phyloP scores from a whole-genome alignment of 2,329 filamentous ascomycete genomes.

The Hymenoscyphus fructigenus region DNA sequence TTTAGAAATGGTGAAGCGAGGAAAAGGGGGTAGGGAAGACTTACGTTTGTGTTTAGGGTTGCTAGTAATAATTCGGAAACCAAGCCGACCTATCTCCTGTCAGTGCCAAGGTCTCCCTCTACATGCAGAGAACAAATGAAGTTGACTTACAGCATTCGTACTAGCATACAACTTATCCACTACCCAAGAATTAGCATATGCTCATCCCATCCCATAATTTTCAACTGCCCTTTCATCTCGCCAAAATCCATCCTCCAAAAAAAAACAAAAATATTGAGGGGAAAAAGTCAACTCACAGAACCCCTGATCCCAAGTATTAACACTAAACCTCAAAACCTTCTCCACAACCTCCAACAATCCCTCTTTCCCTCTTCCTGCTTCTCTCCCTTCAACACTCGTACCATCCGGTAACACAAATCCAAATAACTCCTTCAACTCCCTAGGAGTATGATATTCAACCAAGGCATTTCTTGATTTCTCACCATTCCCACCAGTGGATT shows the following conservation, averaged over 20 bases:
- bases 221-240: too few relatives aligned
- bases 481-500: slow-evolving; percentile 47
- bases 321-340: slow-evolving; percentile 76
- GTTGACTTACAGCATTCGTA: slow-evolving; percentile 68
- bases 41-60: slow-evolving; percentile 84
- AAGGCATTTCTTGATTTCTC: slow-evolving; percentile 54
- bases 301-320: slow-evolving; percentile 98
- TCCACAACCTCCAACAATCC: slow-evolving; percentile 72
- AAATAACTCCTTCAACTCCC: slow-evolving; percentile 54
- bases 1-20: neutral
- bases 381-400: slow-evolving; percentile 55
- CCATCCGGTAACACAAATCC: neutral
- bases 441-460: slow-evolving; percentile 61
- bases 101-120: slow-evolving; percentile 6
- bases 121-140: neutral
- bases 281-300: slow-evolving; percentile 51
- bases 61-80: slow-evolving; percentile 82
- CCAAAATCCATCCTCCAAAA: neutral
- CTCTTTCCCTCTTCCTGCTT: slow-evolving; percentile 61
- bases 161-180: slow-evolving; percentile 92
- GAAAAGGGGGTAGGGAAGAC: slow-evolving; percentile 25
- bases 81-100: slow-evolving; percentile 63
- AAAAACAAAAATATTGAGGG: neutral
- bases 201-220: too few relatives aligned
- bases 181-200: neutral